These are phyloP conservation scores for Hyphopichia homilentoma DNA, from an alignment of 805 yeast genomes.

Conservation along the genomic window DNA sequence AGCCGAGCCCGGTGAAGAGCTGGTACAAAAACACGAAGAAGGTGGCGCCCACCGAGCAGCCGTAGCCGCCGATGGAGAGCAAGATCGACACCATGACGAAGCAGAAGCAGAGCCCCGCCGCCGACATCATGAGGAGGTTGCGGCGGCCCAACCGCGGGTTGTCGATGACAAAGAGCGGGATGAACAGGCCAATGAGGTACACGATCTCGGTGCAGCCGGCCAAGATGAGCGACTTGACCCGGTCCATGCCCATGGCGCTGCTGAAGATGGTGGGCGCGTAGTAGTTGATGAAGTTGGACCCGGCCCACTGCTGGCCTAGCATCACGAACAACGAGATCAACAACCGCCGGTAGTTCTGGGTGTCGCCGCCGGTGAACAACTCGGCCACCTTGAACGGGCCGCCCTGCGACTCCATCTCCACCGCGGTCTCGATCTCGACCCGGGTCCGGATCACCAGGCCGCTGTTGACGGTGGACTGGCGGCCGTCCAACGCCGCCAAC, in stretches of 20 bases:
- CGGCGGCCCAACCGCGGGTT: slow-evolving; percentile 20
- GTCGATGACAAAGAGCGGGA: slow-evolving; percentile 24
- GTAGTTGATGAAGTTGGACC: too few species aligned
- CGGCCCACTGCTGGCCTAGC: slow-evolving; percentile 18
- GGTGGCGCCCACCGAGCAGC: slow-evolving; percentile 17
- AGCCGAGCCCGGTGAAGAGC: slow-evolving; percentile 23
- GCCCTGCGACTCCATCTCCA: slow-evolving; percentile 17
- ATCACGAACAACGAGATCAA: slow-evolving; percentile 13
- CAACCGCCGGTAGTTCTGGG: slow-evolving; percentile 29
- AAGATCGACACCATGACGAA: slow-evolving; percentile 15
- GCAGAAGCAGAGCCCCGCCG: slow-evolving; percentile 19
- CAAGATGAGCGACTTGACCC: too few species aligned
- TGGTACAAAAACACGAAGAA: slow-evolving; percentile 20
- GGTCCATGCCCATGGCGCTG: too few species aligned
- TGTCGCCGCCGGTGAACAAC: slow-evolving; percentile 27
- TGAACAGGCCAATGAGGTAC: slow-evolving; percentile 21
- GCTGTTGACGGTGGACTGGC: slow-evolving; percentile 16
- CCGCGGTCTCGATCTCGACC: slow-evolving; percentile 17
- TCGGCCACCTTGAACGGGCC: slow-evolving; percentile 13
- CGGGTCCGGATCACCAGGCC: slow-evolving; percentile 20
- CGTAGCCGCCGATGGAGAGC: slow-evolving; percentile 5
- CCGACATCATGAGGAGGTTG: slow-evolving; percentile 22
- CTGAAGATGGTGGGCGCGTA: too few species aligned
- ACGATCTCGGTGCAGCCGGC: slow-evolving; percentile 28
- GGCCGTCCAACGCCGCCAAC: slow-evolving; percentile 40